Percentiles rank a stretch among this genome's conserved stretches.
Conservation (phyloP, 495 filamentous ascomycete genomes). For the Eremomyces bilateralis region DNA sequence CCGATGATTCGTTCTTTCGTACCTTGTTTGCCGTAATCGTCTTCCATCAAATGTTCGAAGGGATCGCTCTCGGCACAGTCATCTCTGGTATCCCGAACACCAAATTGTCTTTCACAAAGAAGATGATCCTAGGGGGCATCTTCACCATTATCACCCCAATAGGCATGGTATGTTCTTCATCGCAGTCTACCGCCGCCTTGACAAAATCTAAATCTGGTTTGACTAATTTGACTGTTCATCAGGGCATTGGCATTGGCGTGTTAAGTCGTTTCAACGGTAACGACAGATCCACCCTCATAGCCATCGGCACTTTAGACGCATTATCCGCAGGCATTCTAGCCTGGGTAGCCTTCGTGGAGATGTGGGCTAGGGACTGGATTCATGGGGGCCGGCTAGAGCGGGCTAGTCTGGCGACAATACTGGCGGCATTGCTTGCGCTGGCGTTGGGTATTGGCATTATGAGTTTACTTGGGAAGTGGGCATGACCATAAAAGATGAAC, state of each 20-base stretch:
- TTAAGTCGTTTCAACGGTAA: conserved; percentile 33
- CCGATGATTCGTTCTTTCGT: conserved; percentile 31
- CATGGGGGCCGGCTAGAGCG: conserved; percentile 12
- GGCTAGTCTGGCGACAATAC: not conserved
- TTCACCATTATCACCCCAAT: conserved; percentile 34
- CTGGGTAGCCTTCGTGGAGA: conserved; percentile 38
- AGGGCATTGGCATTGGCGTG: conserved; percentile 34
- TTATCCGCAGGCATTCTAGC: conserved; percentile 34
- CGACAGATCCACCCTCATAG: conserved; percentile 28
- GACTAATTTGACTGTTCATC: too few relatives aligned
- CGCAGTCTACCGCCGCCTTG: too few relatives aligned
- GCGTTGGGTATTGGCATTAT: too few relatives aligned
- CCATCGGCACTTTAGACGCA: conserved; percentile 35
- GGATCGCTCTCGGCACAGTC: conserved; percentile 50
- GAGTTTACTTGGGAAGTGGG: not conserved
- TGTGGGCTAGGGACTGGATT: conserved; percentile 37
- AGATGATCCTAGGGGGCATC: conserved; percentile 24
- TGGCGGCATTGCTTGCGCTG: not conserved
- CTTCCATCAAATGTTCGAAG: conserved; percentile 60
- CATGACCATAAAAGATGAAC: too few relatives aligned
- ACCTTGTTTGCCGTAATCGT: conserved; percentile 35
- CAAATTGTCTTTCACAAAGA: conserved; percentile 16
- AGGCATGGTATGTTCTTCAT: too few relatives aligned
- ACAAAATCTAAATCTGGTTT: too few relatives aligned
- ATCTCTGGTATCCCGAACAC: conserved; percentile 32